Conservation (phyloP, 768 basidiomycete genomes). For the Termitomyces bulborhizus region DNA sequence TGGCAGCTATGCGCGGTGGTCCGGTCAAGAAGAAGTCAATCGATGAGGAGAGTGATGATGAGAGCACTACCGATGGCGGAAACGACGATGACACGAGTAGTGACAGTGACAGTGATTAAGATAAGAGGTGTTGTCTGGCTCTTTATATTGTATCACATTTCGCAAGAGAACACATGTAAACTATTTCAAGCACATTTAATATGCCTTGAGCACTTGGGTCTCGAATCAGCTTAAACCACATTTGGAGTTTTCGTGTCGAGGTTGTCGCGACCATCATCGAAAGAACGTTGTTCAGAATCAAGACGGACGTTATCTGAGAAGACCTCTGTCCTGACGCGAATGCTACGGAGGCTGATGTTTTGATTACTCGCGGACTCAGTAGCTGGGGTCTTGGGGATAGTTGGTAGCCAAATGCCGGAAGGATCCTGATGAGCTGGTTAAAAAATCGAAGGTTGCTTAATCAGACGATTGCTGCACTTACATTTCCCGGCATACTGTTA, state of each 20-base stretch:
- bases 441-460: not conserved
- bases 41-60: conserved; percentile 49
- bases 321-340: conserved; percentile 15
- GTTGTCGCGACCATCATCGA: not conserved
- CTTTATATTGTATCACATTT: conserved; percentile 4
- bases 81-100: conserved; percentile 36
- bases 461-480: not conserved
- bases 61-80: conserved; percentile 48
- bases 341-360: conserved; percentile 14
- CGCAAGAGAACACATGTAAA: conserved; percentile 7
- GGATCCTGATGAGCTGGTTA: not conserved
- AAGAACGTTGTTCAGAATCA: not conserved
- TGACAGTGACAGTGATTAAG: conserved; percentile 42
- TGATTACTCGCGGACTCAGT: conserved; percentile 5
- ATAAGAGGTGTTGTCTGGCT: conserved; percentile 13
- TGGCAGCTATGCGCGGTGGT: conserved; percentile 93
- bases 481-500: conserved; percentile 1
- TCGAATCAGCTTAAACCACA: not conserved
- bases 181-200: conserved; percentile 4
- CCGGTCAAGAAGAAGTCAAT: conserved; percentile 63
- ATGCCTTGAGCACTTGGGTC: not conserved
- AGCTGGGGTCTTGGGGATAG: not conserved
- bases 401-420: conserved; percentile 9
- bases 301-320: conserved; percentile 3
- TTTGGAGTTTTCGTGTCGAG: not conserved